Conservation (phyloP, 192 early-diverging fungal genomes). For the Backusella sp. region DNA sequence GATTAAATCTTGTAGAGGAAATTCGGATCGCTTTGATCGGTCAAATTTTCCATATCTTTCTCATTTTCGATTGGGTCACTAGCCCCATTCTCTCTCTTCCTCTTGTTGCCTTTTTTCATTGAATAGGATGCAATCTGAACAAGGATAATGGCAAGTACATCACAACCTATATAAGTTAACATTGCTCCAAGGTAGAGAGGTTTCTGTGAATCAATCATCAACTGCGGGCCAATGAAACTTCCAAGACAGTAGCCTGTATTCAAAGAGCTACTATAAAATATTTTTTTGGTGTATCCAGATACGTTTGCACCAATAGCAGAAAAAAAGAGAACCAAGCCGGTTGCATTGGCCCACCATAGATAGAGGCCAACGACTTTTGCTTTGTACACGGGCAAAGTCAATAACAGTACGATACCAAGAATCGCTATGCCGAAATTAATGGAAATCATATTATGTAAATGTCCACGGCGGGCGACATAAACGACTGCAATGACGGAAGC, state of each 20-base stretch:
- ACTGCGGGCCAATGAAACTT: conserved; percentile 21
- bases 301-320: conserved; percentile 1
- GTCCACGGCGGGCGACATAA: background rate
- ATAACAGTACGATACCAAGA: conserved; percentile 18
- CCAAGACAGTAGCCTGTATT: conserved; percentile 18
- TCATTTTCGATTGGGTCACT: background rate
- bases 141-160: conserved; percentile 2
- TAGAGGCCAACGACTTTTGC: conserved; percentile 25
- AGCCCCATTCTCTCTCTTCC: background rate
- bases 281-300: conserved; percentile 22
- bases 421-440: background rate
- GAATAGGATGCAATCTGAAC: background rate
- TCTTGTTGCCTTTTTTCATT: conserved; percentile 14
- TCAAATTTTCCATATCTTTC: background rate
- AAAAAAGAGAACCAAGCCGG: background rate
- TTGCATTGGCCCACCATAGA: conserved; percentile 8
- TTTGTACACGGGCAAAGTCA: background rate
- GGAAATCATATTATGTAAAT: background rate
- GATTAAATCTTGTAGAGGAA: background rate
- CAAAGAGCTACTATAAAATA: conserved; percentile 9
- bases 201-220: conserved; percentile 24
- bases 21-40: background rate
- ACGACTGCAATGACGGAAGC: background rate
- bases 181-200: conserved; percentile 24
- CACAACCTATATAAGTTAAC: conserved; percentile 14